Evolutionary conservation across 2,329 filamentous ascomycete genomes (phyloP), one percentile per base, ranked within the genome.

Genomic region (Trichophyton equinum): DNA sequence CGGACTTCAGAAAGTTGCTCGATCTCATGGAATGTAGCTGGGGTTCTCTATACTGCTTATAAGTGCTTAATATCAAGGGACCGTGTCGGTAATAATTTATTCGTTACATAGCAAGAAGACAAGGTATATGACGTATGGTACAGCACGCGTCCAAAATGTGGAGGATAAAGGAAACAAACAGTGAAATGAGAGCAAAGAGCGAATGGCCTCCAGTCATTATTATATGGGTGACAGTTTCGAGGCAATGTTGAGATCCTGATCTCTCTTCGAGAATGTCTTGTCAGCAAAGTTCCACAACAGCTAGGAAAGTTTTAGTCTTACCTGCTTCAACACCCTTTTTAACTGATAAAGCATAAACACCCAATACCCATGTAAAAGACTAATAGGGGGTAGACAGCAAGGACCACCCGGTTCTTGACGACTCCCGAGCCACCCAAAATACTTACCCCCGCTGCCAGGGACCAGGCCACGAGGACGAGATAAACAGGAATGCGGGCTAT

Each of bases 261-360:
- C 53, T 38, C 51, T 33, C 22, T 18, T 25, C 33, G n/a, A 42
- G 20, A 22, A 4, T 44, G 22, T 36, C 42, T n/a, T 15, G 9
- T 58, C 56, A 42, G 20, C 56, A 25, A 27, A 27, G 38, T 58
- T 15, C n/a, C 20, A 5, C 13, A 20, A 18, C 11, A 38, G 8
- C 3, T 20, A 27, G 3, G 56, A 30, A 30, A 30, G 20, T 20
- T n/a, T 33, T 25, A 42, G 25, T 9, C 42, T 42, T 27, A 58
- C 22, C 51, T 55, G 9, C 51, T 18, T 55, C 13, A 7, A n/a
- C 11, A 13, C 15, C 36, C 27, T 27, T 36, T 62, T 62, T 72
- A 96, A 77, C 91, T 96, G 73, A 99, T 96, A 75, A 97, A 96
- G 80, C 94, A 99, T 63, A 99, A 82, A 73, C 91, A 96, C 59